phyloP scores from a whole-genome alignment of 208 protist species.

The Herpetomonas tarakana region DNA sequence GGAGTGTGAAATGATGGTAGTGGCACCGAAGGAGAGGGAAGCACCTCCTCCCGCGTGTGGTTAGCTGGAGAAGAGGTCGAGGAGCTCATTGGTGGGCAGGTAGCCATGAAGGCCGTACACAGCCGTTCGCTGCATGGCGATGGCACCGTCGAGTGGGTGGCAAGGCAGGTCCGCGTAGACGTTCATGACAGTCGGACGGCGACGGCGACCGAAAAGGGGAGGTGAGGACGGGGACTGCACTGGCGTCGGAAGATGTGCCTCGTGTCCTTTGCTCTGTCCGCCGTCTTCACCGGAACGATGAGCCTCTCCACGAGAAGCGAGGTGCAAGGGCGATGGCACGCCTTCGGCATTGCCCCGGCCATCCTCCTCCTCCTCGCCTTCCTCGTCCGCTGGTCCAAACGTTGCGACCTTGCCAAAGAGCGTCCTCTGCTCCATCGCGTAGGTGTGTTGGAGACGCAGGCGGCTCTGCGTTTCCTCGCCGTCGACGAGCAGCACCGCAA shows the following conservation, averaged over 20 bases:
- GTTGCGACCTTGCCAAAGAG: neutral
- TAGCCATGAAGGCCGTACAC: constrained; percentile 1
- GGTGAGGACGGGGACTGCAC: neutral
- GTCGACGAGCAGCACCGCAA: neutral
- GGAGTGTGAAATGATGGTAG: constrained; percentile 6
- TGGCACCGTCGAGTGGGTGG: neutral
- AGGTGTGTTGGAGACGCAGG: neutral
- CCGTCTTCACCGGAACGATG: no score
- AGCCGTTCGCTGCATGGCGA: neutral
- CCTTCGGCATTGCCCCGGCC: no score
- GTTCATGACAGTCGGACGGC: neutral
- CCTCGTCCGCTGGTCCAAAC: neutral
- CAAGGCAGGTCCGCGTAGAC: neutral
- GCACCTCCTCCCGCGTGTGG: no score
- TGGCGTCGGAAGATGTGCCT: neutral
- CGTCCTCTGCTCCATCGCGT: neutral
- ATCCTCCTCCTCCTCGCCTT: no score
- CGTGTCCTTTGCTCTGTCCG: neutral
- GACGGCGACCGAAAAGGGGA: neutral
- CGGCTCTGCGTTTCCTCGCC: neutral
- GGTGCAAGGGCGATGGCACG: no score
- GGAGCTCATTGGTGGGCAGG: neutral
- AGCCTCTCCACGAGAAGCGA: no score
- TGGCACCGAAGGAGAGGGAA: no score
- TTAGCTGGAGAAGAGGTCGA: neutral